phyloP scores from a whole-genome alignment of 768 basidiomycete species.

The Lyophyllum atratum region DNA sequence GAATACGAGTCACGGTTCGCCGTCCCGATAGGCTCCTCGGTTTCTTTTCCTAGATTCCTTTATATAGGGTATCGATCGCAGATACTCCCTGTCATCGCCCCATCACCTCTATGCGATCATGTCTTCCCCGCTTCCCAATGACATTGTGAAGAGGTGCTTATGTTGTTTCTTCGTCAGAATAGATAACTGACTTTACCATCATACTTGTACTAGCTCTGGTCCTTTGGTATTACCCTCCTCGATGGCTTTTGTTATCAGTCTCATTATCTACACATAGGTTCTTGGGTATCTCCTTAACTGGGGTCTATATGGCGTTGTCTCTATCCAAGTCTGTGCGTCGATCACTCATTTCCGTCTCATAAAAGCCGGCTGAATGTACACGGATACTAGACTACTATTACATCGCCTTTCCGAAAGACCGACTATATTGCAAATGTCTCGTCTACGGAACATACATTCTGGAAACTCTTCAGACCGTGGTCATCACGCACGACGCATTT shows the following conservation, averaged over 20 bases:
- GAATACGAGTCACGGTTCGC: not conserved
- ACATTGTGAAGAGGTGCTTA: constrained; percentile 16
- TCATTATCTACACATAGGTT: constrained; percentile 17
- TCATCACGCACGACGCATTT: constrained; percentile 28
- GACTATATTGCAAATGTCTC: constrained; percentile 21
- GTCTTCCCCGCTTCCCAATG: constrained; percentile 11
- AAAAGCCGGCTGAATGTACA: not conserved
- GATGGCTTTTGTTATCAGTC: not conserved
- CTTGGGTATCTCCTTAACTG: constrained; percentile 31
- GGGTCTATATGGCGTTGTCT: constrained; percentile 29
- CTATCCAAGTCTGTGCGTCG: constrained; percentile 31
- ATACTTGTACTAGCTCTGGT: constrained; percentile 20
- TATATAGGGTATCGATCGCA: not conserved
- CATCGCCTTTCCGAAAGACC: constrained; percentile 32
- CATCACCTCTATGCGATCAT: constrained; percentile 1
- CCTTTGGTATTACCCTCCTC: constrained; percentile 16
- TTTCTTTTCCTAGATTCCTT: not conserved
- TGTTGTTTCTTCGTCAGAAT: not conserved
- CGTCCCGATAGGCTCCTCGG: not conserved
- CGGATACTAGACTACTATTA: constrained; percentile 28
- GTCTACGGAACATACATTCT: constrained; percentile 29
- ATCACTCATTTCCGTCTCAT: not conserved
- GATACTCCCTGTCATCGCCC: not conserved
- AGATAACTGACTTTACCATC: not conserved
- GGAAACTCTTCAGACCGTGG: constrained; percentile 28